A percentile compares a stretch with the other conserved stretches of the same genome.
These are phyloP conservation scores for Microdochium nivale DNA, from an alignment of 2,329 filamentous ascomycete species.

Conservation along the genomic window DNA sequence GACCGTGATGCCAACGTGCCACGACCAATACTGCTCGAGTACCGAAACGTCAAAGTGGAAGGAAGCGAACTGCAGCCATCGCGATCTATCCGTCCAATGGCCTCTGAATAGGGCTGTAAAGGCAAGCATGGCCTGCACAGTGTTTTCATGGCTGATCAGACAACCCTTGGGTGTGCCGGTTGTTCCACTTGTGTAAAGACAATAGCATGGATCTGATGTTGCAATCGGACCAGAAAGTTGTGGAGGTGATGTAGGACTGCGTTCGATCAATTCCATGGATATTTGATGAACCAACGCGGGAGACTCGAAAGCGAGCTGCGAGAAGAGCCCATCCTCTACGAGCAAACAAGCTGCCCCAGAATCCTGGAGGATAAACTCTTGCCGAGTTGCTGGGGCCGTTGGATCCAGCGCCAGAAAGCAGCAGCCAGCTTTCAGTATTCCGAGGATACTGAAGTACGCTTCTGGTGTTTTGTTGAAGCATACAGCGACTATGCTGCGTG, in stretches of 20 bases:
- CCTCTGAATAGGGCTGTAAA: constrained; percentile 71
- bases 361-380: constrained; percentile 69
- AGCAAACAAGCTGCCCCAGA: constrained; percentile 58
- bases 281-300: constrained; percentile 23
- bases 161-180: constrained; percentile 84
- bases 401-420: constrained; percentile 76
- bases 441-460: constrained; percentile 74
- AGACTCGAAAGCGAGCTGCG: constrained; percentile 22
- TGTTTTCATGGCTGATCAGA: constrained; percentile 80
- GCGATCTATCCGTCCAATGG: constrained; percentile 65
- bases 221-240: constrained; percentile 23
- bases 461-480: constrained; percentile 82
- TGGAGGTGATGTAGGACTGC: constrained; percentile 7
- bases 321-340: constrained; percentile 28
- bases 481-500: constrained; percentile 60
- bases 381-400: constrained; percentile 61
- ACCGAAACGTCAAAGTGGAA: constrained; percentile 94
- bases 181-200: constrained; percentile 80
- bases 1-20: constrained; percentile 81
- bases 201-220: constrained; percentile 62
- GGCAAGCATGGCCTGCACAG: constrained; percentile 80
- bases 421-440: constrained; percentile 74
- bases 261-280: constrained; percentile 19
- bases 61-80: constrained; percentile 88
- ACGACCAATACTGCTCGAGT: constrained; percentile 91